Conservation (phyloP, 1,139 yeast species). For the Sugiyamaella pinicola region DNA sequence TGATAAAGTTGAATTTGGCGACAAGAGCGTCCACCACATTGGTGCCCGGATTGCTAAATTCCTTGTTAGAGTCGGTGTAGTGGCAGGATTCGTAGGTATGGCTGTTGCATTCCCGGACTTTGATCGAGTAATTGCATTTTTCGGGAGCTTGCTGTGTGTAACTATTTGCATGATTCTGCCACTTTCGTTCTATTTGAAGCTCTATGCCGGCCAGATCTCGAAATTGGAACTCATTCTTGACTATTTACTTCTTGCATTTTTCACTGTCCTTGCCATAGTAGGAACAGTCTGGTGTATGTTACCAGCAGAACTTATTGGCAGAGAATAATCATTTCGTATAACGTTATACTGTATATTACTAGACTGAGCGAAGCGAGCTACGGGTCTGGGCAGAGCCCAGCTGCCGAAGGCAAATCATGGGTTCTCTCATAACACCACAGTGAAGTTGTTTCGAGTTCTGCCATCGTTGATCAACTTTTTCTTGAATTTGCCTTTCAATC, state of each 20-base stretch:
- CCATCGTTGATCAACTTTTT: slow-evolving; percentile 37
- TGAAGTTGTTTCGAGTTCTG: slow-evolving; percentile 35
- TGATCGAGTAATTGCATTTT: slow-evolving; percentile 78
- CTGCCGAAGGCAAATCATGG: neutral
- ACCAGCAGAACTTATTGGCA: slow-evolving; percentile 20
- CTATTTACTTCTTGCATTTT: slow-evolving; percentile 48
- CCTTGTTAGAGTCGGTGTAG: slow-evolving; percentile 43
- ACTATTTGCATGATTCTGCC: slow-evolving; percentile 81
- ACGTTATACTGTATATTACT: neutral
- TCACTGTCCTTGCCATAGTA: slow-evolving; percentile 36
- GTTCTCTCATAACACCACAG: slow-evolving; percentile 24
- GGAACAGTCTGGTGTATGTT: slow-evolving; percentile 41
- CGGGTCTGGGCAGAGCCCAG: slow-evolving; percentile 7
- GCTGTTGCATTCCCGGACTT: slow-evolving; percentile 72
- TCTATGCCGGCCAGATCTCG: slow-evolving; percentile 54
- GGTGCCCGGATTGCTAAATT: slow-evolving; percentile 19
- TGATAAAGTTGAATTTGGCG: slow-evolving; percentile 30
- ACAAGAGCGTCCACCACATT: slow-evolving; percentile 10
- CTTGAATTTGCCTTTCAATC: slow-evolving; percentile 24
- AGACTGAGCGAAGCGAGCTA: neutral
- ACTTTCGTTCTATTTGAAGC: slow-evolving; percentile 62
- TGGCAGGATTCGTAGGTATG: slow-evolving; percentile 49
- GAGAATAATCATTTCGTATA: neutral
- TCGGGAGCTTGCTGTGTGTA: slow-evolving; percentile 82
- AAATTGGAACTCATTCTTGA: slow-evolving; percentile 46